Evolutionary conservation across 441 rosid genomes (phyloP).

Genomic region (Omphalea diandra): DNA sequence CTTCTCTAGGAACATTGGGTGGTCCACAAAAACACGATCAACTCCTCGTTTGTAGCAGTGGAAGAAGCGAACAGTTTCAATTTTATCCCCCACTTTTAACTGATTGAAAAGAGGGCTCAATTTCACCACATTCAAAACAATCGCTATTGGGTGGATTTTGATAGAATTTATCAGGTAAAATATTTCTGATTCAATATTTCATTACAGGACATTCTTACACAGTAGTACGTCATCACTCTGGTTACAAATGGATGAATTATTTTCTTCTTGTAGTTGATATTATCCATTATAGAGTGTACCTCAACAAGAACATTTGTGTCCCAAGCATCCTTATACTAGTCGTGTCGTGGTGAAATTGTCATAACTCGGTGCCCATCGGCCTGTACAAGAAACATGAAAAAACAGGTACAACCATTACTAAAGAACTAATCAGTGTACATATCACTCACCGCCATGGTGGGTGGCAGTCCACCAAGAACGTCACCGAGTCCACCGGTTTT

Average conservation of each 20-base stretch:
- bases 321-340: conserved; percentile 96
- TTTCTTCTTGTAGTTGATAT: too few relatives aligned
- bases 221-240: too few relatives aligned
- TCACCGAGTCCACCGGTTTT: conserved; percentile 97
- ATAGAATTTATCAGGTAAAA: too few relatives aligned
- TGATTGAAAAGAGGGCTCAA: conserved; percentile 8
- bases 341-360: conserved; percentile 84
- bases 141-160: too few relatives aligned
- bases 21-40: conserved; percentile 92
- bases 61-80: conserved; percentile 76
- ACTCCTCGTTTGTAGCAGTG: conserved; percentile 93
- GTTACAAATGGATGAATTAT: too few relatives aligned
- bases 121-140: not conserved
- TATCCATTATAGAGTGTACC: conserved; percentile 32
- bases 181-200: too few relatives aligned
- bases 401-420: too few relatives aligned
- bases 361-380: conserved; percentile 91
- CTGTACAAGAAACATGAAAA: conserved; percentile 25
- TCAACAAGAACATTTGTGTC: conserved; percentile 55
- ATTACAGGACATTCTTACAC: too few relatives aligned
- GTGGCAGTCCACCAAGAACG: conserved; percentile 87
- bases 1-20: conserved; percentile 89
- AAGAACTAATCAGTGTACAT: not conserved
- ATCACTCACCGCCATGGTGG: conserved; percentile 68
- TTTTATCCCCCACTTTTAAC: conserved; percentile 56